Conservation (phyloP, 208 protist species). For the Crithidia expoeki region DNA sequence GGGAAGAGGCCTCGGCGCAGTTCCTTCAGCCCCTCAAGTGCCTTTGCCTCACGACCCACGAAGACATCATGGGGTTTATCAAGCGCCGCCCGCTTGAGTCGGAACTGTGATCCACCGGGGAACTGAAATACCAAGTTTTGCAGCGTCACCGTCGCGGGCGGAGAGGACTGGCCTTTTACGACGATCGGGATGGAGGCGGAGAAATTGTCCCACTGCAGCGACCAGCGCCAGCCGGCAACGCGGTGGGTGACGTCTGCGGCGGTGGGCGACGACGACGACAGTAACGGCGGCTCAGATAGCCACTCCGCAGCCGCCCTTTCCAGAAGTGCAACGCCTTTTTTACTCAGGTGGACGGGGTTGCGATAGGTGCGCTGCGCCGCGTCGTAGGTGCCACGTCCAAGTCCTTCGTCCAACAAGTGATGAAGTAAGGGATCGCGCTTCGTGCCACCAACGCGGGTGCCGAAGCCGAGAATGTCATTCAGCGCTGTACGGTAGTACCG, state of each 20-base stretch:
- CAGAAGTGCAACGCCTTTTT: constrained; percentile 13
- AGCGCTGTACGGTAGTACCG: constrained; percentile 32
- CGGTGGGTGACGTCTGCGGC: constrained; percentile 3
- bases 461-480: constrained; percentile 47
- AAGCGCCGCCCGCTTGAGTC: constrained; percentile 9
- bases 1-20: neutral
- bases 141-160: constrained; percentile 25
- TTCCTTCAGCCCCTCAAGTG: neutral
- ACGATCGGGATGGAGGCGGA: constrained; percentile 39
- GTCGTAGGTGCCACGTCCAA: constrained; percentile 21
- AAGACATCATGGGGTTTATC: constrained; percentile 4
- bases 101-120: constrained; percentile 37
- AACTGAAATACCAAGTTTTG: constrained; percentile 66
- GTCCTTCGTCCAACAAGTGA: constrained; percentile 37
- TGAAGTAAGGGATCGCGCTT: constrained; percentile 35
- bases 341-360: constrained; percentile 25
- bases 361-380: constrained; percentile 3
- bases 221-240: constrained; percentile 43
- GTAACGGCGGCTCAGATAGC: neutral
- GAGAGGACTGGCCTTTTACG: constrained; percentile 1
- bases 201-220: constrained; percentile 67
- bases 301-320: constrained; percentile 19
- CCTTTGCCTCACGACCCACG: constrained; percentile 8
- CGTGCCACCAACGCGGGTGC: constrained; percentile 52
- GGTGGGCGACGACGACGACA: neutral